A percentile compares a stretch with the other conserved stretches of the same genome.
These are phyloP conservation scores for Trichoderma citrinoviride DNA, from an alignment of 2,329 filamentous ascomycete genomes.

Conservation along the genomic window DNA sequence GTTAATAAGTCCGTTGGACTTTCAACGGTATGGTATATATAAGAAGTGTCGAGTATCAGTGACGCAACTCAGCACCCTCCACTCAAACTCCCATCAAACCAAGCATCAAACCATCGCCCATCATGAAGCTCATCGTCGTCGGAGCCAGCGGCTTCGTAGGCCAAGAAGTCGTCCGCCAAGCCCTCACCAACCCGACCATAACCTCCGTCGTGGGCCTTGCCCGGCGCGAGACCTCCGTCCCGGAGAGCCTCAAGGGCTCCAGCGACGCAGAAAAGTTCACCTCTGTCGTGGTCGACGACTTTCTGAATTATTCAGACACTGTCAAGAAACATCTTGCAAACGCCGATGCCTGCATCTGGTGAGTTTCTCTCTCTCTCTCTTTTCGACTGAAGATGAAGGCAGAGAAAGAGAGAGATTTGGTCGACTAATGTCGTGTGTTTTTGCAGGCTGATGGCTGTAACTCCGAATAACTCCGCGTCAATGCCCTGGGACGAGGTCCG, in stretches of 20 bases:
- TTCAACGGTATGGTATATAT: too few species aligned
- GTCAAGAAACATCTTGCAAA: conserved; percentile 40
- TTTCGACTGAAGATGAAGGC: too few species aligned
- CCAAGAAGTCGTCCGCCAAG: conserved; percentile 44
- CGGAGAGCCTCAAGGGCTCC: conserved; percentile 25
- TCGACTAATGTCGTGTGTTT: background rate
- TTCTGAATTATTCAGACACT: conserved; percentile 40
- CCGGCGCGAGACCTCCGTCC: conserved; percentile 36
- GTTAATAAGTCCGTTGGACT: too few species aligned
- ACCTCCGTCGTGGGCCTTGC: conserved; percentile 43
- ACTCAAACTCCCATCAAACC: background rate
- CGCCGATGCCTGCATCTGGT: conserved; percentile 46
- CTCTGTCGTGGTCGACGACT: conserved; percentile 41
- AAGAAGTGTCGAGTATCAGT: background rate
- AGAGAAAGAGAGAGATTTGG: background rate
- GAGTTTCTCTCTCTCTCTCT: background rate
- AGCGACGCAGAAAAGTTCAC: conserved; percentile 39
- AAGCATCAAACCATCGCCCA: background rate
- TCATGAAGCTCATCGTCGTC: conserved; percentile 45
- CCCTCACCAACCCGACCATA: conserved; percentile 36
- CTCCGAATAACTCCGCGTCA: conserved; percentile 34
- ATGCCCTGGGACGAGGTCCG: conserved; percentile 38
- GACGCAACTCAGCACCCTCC: background rate
- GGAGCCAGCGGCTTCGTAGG: conserved; percentile 45
- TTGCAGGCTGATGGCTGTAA: conserved; percentile 43